A percentile compares a stretch with the other conserved stretches of the same genome.
Conservation (phyloP, 371 early-diverging fungal species). For the Capillidium rhysosporum region DNA sequence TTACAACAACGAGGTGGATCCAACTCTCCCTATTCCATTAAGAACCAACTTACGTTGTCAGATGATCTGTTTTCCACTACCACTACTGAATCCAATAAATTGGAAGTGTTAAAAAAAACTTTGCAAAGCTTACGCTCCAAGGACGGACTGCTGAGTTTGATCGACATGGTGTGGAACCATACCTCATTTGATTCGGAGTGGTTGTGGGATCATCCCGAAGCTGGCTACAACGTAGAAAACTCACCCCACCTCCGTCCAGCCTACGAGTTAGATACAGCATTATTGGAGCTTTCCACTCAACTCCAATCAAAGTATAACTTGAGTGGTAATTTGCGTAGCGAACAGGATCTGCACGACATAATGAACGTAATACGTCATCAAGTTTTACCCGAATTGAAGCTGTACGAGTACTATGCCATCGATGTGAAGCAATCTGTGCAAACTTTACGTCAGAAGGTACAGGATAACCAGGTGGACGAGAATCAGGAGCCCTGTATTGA, state of each 20-base stretch:
- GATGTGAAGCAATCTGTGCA: conserved; percentile 26
- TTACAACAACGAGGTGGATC: conserved; percentile 73
- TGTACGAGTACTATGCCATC: conserved; percentile 80
- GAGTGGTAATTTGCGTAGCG: conserved; percentile 21
- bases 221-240: conserved; percentile 85
- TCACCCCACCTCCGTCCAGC: conserved; percentile 87
- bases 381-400: conserved; percentile 37
- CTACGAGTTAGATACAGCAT: conserved; percentile 74
- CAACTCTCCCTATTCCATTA: conserved; percentile 89
- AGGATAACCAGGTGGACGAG: conserved; percentile 10
- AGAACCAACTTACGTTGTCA: conserved; percentile 68
- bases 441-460: conserved; percentile 18
- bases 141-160: conserved; percentile 52
- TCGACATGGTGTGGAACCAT: conserved; percentile 97
- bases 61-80: conserved; percentile 51
- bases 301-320: conserved; percentile 13
- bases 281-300: conserved; percentile 21
- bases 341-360: conserved; percentile 37
- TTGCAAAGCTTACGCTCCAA: conserved; percentile 32
- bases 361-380: conserved; percentile 32
- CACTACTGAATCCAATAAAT: conserved; percentile 29
- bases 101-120: conserved; percentile 24
- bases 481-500: conserved; percentile 44
- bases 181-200: conserved; percentile 77
- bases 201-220: conserved; percentile 86